These are phyloP conservation scores for Barnettozyma sucrosica DNA, from an alignment of 805 yeast genomes.

Conservation along the genomic window DNA sequence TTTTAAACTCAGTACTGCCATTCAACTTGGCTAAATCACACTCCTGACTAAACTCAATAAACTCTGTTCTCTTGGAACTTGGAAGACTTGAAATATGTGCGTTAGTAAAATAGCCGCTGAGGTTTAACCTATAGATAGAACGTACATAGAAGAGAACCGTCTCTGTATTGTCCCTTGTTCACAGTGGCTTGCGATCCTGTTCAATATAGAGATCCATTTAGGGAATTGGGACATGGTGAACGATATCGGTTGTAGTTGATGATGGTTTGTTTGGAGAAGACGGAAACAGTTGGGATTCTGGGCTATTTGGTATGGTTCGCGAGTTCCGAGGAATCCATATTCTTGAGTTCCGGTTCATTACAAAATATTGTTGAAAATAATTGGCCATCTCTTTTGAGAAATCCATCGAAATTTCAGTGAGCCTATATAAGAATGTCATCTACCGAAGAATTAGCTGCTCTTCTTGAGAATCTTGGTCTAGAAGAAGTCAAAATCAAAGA, in stretches of 20 bases:
- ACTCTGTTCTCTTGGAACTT: not conserved
- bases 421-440: slow-evolving; percentile 13
- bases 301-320: not conserved
- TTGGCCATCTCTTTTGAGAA: slow-evolving; percentile 2
- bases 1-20: not conserved
- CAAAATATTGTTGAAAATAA: not conserved
- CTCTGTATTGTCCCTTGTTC: not conserved
- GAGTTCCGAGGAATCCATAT: not conserved
- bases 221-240: not conserved
- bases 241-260: not conserved
- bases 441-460: slow-evolving; percentile 31
- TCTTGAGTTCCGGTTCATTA: not conserved
- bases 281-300: not conserved
- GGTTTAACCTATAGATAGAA: not conserved
- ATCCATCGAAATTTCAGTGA: not conserved
- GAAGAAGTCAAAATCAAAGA: slow-evolving; percentile 73
- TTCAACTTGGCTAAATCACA: slow-evolving; percentile 7
- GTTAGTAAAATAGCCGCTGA: slow-evolving; percentile 2
- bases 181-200: not conserved
- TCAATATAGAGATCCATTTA: not conserved
- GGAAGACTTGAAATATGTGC: not conserved
- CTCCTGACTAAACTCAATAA: slow-evolving; percentile 9
- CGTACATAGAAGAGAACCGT: not conserved
- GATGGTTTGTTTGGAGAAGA: not conserved
- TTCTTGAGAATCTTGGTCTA: slow-evolving; percentile 48